Conservation (phyloP, 257 asterid species). For the Coffea canephora region DNA sequence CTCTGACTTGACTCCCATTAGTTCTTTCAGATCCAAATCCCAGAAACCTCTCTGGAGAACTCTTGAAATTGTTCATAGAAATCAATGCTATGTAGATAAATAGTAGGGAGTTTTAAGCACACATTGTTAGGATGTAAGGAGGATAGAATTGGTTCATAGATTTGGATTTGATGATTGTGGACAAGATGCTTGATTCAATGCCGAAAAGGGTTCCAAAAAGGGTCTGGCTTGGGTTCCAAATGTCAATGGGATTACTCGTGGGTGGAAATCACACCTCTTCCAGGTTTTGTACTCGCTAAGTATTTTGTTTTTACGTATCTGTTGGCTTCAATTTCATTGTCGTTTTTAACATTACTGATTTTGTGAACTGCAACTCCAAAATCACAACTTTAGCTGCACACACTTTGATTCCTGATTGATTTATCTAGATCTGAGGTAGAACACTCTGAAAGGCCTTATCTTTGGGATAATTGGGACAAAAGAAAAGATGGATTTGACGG, state of each 20-base stretch:
- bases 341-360: slow-evolving; percentile 12
- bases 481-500: slow-evolving; percentile 41
- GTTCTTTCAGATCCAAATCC: slow-evolving; percentile 16
- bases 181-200: slow-evolving; percentile 39
- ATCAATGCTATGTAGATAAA: background rate
- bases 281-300: slow-evolving; percentile 95
- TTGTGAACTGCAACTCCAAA: slow-evolving; percentile 18
- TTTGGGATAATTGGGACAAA: slow-evolving; percentile 16
- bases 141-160: background rate
- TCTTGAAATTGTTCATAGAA: background rate
- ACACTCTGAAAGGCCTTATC: slow-evolving; percentile 18
- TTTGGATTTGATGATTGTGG: slow-evolving; percentile 28
- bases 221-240: slow-evolving; percentile 66
- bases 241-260: slow-evolving; percentile 69
- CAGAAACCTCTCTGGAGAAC: background rate
- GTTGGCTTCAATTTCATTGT: slow-evolving; percentile 26
- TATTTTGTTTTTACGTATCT: slow-evolving; percentile 1
- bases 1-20: background rate
- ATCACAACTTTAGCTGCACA: slow-evolving; percentile 24
- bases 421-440: slow-evolving; percentile 29
- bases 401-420: slow-evolving; percentile 18
- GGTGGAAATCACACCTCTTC: slow-evolving; percentile 98
- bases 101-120: too few species aligned
- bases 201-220: slow-evolving; percentile 49
- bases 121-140: slow-evolving; percentile 15